phyloP scores from a whole-genome alignment of 2,329 filamentous ascomycete genomes.

The Pezicula carpinea region DNA sequence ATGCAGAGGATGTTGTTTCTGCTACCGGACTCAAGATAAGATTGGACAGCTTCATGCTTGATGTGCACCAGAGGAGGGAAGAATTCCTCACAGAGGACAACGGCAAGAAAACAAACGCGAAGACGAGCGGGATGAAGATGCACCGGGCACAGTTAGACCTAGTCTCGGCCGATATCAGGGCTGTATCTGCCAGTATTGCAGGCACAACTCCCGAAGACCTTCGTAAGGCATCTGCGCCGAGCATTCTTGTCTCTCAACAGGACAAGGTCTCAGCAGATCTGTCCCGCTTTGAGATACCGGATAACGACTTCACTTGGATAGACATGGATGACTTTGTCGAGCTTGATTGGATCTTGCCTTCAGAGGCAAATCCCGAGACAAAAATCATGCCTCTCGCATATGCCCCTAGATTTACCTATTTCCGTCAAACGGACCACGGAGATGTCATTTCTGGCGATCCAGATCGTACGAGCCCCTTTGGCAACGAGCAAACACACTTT shows the following conservation, averaged over 20 bases:
- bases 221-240: conserved; percentile 49
- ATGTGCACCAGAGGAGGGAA: conserved; percentile 89
- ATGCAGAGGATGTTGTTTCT: conserved; percentile 71
- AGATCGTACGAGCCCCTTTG: conserved; percentile 82
- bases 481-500: conserved; percentile 86
- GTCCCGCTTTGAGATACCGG: conserved; percentile 89
- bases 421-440: conserved; percentile 90
- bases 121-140: conserved; percentile 91
- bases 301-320: conserved; percentile 94
- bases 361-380: conserved; percentile 85
- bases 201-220: conserved; percentile 76
- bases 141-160: conserved; percentile 92
- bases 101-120: conserved; percentile 69
- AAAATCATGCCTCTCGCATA: conserved; percentile 90
- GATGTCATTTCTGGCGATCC: conserved; percentile 76
- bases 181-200: conserved; percentile 84
- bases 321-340: conserved; percentile 99
- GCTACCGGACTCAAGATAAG: conserved; percentile 96
- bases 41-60: conserved; percentile 94
- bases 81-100: conserved; percentile 81
- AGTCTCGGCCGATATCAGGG: conserved; percentile 84
- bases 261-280: conserved; percentile 62
- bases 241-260: conserved; percentile 46
- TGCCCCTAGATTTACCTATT: conserved; percentile 94
- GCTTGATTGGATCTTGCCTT: conserved; percentile 90